Evolutionary conservation across 495 filamentous ascomycete genomes (phyloP).

Genomic region (Massariosphaeria phaeospora): DNA sequence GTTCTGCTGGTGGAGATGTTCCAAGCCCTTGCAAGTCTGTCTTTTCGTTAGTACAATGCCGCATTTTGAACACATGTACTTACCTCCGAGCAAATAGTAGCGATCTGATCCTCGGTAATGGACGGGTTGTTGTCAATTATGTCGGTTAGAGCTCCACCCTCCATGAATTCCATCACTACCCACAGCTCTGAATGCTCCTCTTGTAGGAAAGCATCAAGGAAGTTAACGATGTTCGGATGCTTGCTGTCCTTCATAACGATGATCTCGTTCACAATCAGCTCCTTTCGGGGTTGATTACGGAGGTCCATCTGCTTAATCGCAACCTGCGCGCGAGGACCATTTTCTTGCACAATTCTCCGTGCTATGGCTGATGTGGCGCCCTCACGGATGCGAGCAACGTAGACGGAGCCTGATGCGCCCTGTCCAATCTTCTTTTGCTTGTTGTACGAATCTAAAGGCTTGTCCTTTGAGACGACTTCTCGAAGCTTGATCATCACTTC

Average conservation of each 20-base stretch:
- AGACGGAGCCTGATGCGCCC: conserved; percentile 94
- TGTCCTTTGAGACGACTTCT: conserved; percentile 87
- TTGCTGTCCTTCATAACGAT: conserved; percentile 99
- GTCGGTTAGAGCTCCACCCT: conserved; percentile 94
- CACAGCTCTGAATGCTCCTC: conserved; percentile 90
- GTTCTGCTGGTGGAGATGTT: conserved; percentile 88
- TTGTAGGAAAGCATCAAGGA: conserved; percentile 91
- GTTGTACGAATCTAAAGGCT: conserved; percentile 85
- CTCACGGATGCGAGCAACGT: conserved; percentile 89
- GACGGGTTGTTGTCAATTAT: conserved; percentile 93
- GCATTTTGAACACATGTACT: conserved; percentile 6
- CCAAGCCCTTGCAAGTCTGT: conserved; percentile 90
- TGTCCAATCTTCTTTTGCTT: conserved; percentile 99
- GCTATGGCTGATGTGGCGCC: conserved; percentile 61
- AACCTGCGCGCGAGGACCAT: conserved; percentile 69
- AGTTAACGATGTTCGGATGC: conserved; percentile 98
- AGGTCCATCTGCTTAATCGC: conserved; percentile 99
- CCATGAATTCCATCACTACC: conserved; percentile 99
- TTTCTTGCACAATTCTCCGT: conserved; percentile 59
- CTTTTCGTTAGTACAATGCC: neutral
- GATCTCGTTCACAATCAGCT: conserved; percentile 98
- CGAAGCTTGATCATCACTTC: conserved; percentile 94
- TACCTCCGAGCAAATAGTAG: conserved; percentile 95
- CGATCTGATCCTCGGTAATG: conserved; percentile 93
- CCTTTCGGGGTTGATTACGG: conserved; percentile 92